Base-by-base conservation (phyloP, 768 basidiomycete species). In the Phaeolepiota aurea region DNA sequence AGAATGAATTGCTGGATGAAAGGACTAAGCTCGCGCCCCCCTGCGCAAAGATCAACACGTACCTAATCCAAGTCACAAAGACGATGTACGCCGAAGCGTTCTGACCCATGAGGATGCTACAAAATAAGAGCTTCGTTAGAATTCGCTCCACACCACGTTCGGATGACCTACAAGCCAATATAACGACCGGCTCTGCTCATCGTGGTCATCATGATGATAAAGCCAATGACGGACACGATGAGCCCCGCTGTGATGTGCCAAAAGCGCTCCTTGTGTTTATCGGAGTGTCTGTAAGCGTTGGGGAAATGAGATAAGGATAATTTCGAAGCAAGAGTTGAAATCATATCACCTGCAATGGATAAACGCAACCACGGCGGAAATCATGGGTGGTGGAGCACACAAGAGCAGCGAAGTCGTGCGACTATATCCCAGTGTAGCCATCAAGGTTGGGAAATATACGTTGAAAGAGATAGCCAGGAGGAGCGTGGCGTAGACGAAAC, bases 401-500 rank as follows among this genome's bases (percentile, higher is more conserved):
- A 84, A 66, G 32, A 84, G 57, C 4, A 84, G 64, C 1, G 79
- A 76, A 30, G 75, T 58, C 10, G 77, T 80, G 13, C 62, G 54
- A 48, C 56, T 63, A 61, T 68, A 78, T n/a, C 79, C 79, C 51
- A 84, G 63, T 3, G 81, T 84, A n/a, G 65, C 67, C n/a, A 66
- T 69, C 10, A 84, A 56, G 1, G 79, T 76, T 11, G 76, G 78
- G 58, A 81, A 79, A 58, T 72, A 79, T 20, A 69, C 71, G 51
- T 79, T 76, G 62, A 79, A 81, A 3, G 66, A 68, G 5, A 79
- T 48, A 12, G 76, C 44, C 13, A 55, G 68, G 37, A 74, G 55
- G 38, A 73, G 68, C 53, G 64, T 56, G 46, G 63, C 65, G 39
- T 79, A 56, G 7, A 71, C 64, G 23, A 80, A 40, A 28, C 72